Evolutionary conservation across 257 asterid genomes (phyloP).

Genomic region (Nicotiana benthamiana): DNA sequence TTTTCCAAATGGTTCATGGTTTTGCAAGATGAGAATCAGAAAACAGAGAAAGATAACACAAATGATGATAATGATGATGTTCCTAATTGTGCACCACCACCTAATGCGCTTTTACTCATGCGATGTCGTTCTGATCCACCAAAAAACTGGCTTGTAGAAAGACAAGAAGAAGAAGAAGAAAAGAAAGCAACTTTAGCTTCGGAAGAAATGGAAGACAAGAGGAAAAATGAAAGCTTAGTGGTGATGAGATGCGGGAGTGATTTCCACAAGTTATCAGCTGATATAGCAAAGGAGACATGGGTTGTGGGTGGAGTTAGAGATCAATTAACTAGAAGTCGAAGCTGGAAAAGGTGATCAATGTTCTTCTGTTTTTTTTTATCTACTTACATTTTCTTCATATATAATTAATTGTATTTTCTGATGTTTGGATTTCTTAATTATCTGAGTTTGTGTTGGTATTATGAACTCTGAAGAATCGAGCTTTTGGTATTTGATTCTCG

Average conservation of each 20-base stretch:
- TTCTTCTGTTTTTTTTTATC: not conserved
- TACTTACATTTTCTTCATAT: not conserved
- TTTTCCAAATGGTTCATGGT: constrained; percentile 89
- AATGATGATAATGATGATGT: not conserved
- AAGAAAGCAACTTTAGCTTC: not conserved
- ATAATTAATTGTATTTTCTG: not conserved
- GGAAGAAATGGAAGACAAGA: constrained; percentile 18
- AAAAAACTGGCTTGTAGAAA: constrained; percentile 62
- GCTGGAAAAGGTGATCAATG: constrained; percentile 54
- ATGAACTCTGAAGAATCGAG: not conserved
- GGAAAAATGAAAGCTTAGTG: constrained; percentile 24
- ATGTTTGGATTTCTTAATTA: not conserved
- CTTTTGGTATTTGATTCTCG: not conserved
- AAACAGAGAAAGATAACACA: not conserved
- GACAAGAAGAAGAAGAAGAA: constrained; percentile 20
- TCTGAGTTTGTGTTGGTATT: not conserved
- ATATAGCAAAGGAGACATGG: constrained; percentile 63
- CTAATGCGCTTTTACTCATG: constrained; percentile 72
- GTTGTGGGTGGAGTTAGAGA: constrained; percentile 60
- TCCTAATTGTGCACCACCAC: constrained; percentile 34
- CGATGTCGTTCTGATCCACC: constrained; percentile 89
- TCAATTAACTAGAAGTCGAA: constrained; percentile 54
- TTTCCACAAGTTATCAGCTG: constrained; percentile 39
- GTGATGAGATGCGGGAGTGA: constrained; percentile 51
- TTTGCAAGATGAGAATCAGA: constrained; percentile 42